Evolutionary conservation across 163 green algal species (phyloP).

Genomic region (Scenedesmus sp.): DNA sequence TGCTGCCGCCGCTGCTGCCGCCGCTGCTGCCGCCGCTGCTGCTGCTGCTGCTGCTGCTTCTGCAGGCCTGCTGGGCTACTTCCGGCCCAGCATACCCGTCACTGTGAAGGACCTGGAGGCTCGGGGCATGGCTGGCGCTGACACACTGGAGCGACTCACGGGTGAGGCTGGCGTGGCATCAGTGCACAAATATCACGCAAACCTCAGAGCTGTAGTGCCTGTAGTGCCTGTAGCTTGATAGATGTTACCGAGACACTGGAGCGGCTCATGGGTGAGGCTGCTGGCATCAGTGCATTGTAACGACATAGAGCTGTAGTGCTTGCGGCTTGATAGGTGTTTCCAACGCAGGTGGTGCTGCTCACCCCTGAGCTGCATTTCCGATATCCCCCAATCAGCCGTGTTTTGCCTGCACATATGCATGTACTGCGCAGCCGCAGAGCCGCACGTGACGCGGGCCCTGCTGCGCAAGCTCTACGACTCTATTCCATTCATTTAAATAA

Average conservation of each 20-base stretch:
- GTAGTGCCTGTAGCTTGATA: background rate
- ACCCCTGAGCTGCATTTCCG: too few species aligned
- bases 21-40: background rate
- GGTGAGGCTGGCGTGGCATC: background rate
- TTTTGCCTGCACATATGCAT: too few species aligned
- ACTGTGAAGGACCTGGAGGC: slow-evolving; percentile 85
- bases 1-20: background rate
- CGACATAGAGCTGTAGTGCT: too few species aligned
- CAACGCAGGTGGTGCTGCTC: too few species aligned
- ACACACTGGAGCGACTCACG: slow-evolving; percentile 63
- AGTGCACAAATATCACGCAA: too few species aligned
- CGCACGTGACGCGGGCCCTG: too few species aligned
- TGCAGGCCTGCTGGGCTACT: slow-evolving; percentile 87
- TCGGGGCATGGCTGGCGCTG: slow-evolving; percentile 72
- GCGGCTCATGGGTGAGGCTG: slow-evolving; percentile 50
- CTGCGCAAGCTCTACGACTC: too few species aligned
- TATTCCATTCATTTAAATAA: too few species aligned
- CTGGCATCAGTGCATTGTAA: too few species aligned
- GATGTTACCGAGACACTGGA: slow-evolving; percentile 51
- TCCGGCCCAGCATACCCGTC: slow-evolving; percentile 88
- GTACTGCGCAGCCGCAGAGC: too few species aligned
- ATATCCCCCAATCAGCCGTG: too few species aligned
- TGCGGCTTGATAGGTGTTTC: too few species aligned
- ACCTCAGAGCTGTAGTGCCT: background rate
- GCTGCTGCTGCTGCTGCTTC: background rate